Conservation (phyloP, 345 rosid species). For the Punica granatum region DNA sequence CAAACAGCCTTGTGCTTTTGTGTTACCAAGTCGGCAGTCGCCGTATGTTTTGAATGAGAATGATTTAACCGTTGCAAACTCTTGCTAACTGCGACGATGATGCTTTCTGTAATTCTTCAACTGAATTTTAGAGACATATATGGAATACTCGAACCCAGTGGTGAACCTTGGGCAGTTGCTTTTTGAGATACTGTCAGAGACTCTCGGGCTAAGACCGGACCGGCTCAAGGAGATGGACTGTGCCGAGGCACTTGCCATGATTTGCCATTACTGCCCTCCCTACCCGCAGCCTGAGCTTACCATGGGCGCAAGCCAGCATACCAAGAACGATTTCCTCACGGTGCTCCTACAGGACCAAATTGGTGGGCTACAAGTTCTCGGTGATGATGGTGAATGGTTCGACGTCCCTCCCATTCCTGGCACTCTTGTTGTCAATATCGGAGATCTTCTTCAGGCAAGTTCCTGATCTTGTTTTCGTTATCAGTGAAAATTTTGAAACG, state of each 20-base stretch:
- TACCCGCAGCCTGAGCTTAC: constrained; percentile 54
- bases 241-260: constrained; percentile 21
- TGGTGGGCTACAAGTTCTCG: constrained; percentile 48
- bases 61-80: too few relatives aligned
- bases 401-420: constrained; percentile 39
- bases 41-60: too few relatives aligned
- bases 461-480: background rate
- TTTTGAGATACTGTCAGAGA: constrained; percentile 43
- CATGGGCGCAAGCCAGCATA: constrained; percentile 34
- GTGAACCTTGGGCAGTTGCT: constrained; percentile 23
- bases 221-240: constrained; percentile 36
- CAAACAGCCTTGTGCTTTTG: too few relatives aligned
- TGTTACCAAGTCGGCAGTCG: too few relatives aligned
- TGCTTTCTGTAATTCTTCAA: background rate
- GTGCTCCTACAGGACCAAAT: constrained; percentile 57
- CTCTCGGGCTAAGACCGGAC: constrained; percentile 33
- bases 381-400: constrained; percentile 27
- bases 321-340: constrained; percentile 38
- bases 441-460: constrained; percentile 54
- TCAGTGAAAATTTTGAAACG: background rate
- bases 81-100: too few relatives aligned
- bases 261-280: constrained; percentile 45
- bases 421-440: constrained; percentile 41
- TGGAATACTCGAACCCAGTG: constrained; percentile 34
- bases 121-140: constrained; percentile 21